Percentiles rank a stretch among this genome's conserved stretches.
Evolutionary conservation across 116 monocot species (phyloP).

Genomic region (Posidonia oceanica): DNA sequence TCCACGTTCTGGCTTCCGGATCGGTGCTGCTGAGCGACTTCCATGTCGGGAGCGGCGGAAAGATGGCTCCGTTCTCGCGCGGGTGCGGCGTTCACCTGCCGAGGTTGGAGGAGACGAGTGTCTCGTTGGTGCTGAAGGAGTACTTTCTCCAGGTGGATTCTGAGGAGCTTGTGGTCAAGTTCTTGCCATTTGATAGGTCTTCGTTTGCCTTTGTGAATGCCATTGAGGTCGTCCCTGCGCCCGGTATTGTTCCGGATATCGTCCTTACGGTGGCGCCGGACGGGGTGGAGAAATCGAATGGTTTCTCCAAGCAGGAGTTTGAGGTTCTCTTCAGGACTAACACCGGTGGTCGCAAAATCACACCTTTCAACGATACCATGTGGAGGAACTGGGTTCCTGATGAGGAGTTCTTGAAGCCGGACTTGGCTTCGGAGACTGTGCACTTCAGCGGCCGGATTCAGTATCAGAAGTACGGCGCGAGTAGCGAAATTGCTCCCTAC

Average conservation of each 20-base stretch:
- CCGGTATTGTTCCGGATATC: slow-evolving; percentile 27
- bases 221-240: slow-evolving; percentile 62
- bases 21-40: slow-evolving; percentile 46
- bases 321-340: slow-evolving; percentile 58
- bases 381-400: slow-evolving; percentile 87
- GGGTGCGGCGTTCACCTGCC: slow-evolving; percentile 1
- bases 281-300: slow-evolving; percentile 13
- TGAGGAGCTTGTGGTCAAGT: slow-evolving; percentile 27
- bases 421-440: slow-evolving; percentile 9
- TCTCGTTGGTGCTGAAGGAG: slow-evolving; percentile 39
- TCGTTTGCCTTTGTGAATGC: slow-evolving; percentile 70
- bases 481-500: slow-evolving; percentile 58
- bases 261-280: slow-evolving; percentile 18
- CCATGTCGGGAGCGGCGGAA: slow-evolving; percentile 5
- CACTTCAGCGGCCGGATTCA: slow-evolving; percentile 38
- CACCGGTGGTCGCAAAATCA: slow-evolving; percentile 62
- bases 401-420: slow-evolving; percentile 16
- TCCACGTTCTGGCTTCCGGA: slow-evolving; percentile 42
- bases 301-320: slow-evolving; percentile 30
- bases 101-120: background rate
- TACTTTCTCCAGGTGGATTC: slow-evolving; percentile 29
- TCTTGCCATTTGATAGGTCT: slow-evolving; percentile 25
- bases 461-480: slow-evolving; percentile 50
- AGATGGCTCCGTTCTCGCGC: slow-evolving; percentile 2
- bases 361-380: slow-evolving; percentile 57